Evolutionary conservation across 108 stramenopile species (phyloP).

Genomic region (Nitzschia sp.): DNA sequence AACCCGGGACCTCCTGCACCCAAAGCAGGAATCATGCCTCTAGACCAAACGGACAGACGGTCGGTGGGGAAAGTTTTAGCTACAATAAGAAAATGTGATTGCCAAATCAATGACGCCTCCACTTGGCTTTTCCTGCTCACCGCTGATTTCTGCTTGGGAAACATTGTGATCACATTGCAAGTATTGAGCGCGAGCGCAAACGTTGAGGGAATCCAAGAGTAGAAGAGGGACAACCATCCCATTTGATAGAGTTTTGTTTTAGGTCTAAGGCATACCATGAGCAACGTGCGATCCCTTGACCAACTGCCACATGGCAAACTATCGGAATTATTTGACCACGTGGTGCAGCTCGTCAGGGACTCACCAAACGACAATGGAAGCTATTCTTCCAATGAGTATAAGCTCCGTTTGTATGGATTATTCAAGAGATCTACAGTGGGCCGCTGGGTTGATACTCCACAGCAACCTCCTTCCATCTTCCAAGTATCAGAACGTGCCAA

Average conservation of each 20-base stretch:
- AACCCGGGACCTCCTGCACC: constrained; percentile 87
- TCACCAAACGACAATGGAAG: background rate
- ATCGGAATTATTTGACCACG: constrained; percentile 12
- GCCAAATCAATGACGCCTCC: too few species aligned
- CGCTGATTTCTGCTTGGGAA: too few species aligned
- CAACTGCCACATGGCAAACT: background rate
- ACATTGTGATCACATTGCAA: too few species aligned
- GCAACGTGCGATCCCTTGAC: background rate
- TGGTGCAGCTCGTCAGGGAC: constrained; percentile 18
- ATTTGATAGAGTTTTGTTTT: too few species aligned
- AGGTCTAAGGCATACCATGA: background rate
- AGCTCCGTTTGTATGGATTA: constrained; percentile 57
- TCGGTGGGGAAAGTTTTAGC: too few species aligned
- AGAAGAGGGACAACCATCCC: too few species aligned
- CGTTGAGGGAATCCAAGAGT: too few species aligned
- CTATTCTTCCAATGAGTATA: constrained; percentile 33
- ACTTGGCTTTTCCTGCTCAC: too few species aligned
- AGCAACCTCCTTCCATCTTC: constrained; percentile 37
- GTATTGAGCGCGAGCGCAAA: too few species aligned
- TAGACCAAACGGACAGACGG: constrained; percentile 65
- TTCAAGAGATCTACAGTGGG: constrained; percentile 51
- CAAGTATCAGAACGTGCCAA: constrained; percentile 44
- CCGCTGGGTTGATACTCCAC: constrained; percentile 4
- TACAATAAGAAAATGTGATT: too few species aligned
- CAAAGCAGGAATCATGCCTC: constrained; percentile 93